A percentile compares a stretch with the other conserved stretches of the same genome.
Conservation (phyloP, 2,329 filamentous ascomycete species). For the Harringtonia aguacate region DNA sequence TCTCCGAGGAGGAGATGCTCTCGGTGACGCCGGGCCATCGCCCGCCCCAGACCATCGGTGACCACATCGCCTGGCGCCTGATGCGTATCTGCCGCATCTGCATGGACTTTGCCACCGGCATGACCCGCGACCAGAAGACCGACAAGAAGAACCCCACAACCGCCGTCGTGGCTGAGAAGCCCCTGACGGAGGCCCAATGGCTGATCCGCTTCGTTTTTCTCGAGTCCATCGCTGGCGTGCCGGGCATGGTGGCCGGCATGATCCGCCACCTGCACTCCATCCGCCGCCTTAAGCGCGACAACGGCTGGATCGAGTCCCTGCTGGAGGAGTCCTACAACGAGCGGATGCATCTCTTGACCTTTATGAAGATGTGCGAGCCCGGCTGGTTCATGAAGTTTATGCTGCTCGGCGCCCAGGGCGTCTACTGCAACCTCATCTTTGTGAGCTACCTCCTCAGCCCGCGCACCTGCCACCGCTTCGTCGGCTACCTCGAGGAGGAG, state of each 20-base stretch:
- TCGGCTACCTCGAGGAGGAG: constrained; percentile 95
- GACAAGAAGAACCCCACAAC: constrained; percentile 47
- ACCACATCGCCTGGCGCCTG: constrained; percentile 67
- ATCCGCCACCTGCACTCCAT: constrained; percentile 78
- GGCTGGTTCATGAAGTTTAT: constrained; percentile 79
- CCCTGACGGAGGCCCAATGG: constrained; percentile 79
- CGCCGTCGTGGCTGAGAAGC: constrained; percentile 38
- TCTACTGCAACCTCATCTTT: constrained; percentile 96
- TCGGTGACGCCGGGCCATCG: constrained; percentile 67
- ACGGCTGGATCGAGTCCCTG: constrained; percentile 92
- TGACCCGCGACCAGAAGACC: constrained; percentile 59
- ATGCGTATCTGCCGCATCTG: constrained; percentile 67
- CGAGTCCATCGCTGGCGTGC: constrained; percentile 88
- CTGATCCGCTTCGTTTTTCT: constrained; percentile 84
- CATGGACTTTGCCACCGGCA: constrained; percentile 72
- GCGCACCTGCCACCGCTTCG: constrained; percentile 84
- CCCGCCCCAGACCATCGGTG: constrained; percentile 58
- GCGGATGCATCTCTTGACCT: constrained; percentile 81
- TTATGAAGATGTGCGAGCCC: constrained; percentile 72
- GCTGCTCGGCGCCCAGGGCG: constrained; percentile 85
- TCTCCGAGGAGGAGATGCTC: constrained; percentile 70
- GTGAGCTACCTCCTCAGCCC: constrained; percentile 78
- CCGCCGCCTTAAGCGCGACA: constrained; percentile 78
- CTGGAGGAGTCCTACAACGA: constrained; percentile 89
- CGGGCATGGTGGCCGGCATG: constrained; percentile 96